Percentiles rank a stretch among this genome's conserved stretches.
These are phyloP conservation scores for Prillingera fragicola DNA, from an alignment of 1,284 basidiomycete species.

Conservation along the genomic window DNA sequence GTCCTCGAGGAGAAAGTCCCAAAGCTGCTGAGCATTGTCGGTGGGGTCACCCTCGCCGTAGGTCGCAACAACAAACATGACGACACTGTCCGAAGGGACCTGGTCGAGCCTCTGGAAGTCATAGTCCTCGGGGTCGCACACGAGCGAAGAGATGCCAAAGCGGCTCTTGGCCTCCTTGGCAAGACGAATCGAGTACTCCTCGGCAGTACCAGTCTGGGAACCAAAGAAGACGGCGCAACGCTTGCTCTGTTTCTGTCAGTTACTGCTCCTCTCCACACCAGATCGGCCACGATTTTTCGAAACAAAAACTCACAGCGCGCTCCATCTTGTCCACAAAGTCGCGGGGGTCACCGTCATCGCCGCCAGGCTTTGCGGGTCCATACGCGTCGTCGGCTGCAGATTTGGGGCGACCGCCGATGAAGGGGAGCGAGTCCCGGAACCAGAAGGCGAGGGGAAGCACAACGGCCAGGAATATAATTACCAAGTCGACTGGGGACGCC, in stretches of 20 bases:
- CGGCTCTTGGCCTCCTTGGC: slow-evolving; percentile 92
- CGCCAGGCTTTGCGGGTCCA: too few relatives aligned
- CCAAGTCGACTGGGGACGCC: slow-evolving; percentile 39
- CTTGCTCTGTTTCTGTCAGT: slow-evolving; percentile 66
- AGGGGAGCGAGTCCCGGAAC: slow-evolving; percentile 42
- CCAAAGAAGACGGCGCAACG: slow-evolving; percentile 92
- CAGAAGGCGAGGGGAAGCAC: slow-evolving; percentile 40
- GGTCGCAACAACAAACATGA: slow-evolving; percentile 87
- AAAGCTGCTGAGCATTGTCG: slow-evolving; percentile 92
- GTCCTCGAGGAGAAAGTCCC: slow-evolving; percentile 84
- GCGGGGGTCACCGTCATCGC: slow-evolving; percentile 68
- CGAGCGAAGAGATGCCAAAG: slow-evolving; percentile 85
- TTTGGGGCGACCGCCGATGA: slow-evolving; percentile 44
- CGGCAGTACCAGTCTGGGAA: slow-evolving; percentile 92
- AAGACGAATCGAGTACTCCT: slow-evolving; percentile 88
- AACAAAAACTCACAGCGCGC: slow-evolving; percentile 61
- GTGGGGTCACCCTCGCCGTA: slow-evolving; percentile 99
- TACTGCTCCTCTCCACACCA: too few relatives aligned
- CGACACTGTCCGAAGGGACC: slow-evolving; percentile 76
- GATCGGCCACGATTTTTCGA: too few relatives aligned
- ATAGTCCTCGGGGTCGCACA: slow-evolving; percentile 94
- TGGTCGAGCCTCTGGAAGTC: slow-evolving; percentile 94
- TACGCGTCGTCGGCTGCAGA: too few relatives aligned
- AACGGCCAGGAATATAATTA: slow-evolving; percentile 38
- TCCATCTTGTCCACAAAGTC: slow-evolving; percentile 90